Conservation (phyloP, 306 rosid genomes). For the Glycine soja region DNA sequence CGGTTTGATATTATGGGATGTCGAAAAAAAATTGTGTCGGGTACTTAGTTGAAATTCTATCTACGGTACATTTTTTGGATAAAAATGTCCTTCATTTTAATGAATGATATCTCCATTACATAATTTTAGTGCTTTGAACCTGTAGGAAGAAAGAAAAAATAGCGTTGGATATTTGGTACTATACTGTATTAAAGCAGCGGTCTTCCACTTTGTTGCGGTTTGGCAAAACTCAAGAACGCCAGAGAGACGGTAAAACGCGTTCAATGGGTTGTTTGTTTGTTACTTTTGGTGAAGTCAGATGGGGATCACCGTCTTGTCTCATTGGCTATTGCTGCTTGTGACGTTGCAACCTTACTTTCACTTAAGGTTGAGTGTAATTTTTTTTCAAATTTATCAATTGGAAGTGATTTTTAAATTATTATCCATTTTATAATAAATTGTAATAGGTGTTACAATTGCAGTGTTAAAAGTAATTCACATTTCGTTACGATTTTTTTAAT, state of each 20-base stretch:
- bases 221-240: slow-evolving; percentile 18
- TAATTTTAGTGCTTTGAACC: neutral
- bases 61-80: neutral
- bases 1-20: neutral
- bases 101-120: no score
- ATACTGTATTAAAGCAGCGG: slow-evolving; percentile 23
- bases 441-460: no score
- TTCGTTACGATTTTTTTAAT: no score
- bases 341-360: neutral
- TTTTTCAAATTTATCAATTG: no score
- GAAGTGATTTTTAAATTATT: no score
- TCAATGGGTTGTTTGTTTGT: slow-evolving; percentile 14
- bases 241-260: slow-evolving; percentile 53
- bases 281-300: slow-evolving; percentile 15
- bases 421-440: no score
- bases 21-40: neutral
- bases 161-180: slow-evolving; percentile 32
- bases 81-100: no score
- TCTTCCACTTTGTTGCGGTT: slow-evolving; percentile 37
- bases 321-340: slow-evolving; percentile 28
- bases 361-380: no score
- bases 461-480: no score
- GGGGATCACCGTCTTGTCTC: slow-evolving; percentile 43
- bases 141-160: neutral
- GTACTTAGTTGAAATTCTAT: neutral